Conservation (phyloP, 768 basidiomycete genomes). For the Lentinula boryana region DNA sequence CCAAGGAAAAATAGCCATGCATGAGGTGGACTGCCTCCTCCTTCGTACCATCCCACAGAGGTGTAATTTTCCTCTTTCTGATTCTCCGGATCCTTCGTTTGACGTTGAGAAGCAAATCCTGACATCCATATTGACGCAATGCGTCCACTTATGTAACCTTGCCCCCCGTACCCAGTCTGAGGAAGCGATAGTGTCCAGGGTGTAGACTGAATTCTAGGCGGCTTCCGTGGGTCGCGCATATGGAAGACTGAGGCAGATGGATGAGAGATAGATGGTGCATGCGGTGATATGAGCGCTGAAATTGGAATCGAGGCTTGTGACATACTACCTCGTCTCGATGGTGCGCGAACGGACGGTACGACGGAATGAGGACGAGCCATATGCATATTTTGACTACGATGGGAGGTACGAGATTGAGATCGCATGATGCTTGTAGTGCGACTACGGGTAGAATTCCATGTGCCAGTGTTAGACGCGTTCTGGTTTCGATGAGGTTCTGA, state of each 20-base stretch:
- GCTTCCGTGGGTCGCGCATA: conserved; percentile 76
- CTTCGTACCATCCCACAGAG: conserved; percentile 10
- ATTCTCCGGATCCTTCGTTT: conserved; percentile 22
- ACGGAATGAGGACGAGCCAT: conserved; percentile 20
- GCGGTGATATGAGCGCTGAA: conserved; percentile 71
- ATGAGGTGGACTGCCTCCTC: conserved; percentile 30
- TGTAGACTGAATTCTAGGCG: conserved; percentile 51
- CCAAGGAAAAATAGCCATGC: conserved; percentile 54
- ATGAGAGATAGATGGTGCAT: conserved; percentile 62
- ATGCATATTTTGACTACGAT: conserved; percentile 11
- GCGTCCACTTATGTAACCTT: background rate
- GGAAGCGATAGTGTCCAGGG: conserved; percentile 56
- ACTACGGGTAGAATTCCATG: conserved; percentile 37
- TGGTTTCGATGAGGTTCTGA: conserved; percentile 22
- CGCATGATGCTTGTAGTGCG: conserved; percentile 17
- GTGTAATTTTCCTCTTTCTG: conserved; percentile 7
- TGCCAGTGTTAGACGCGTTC: conserved; percentile 38
- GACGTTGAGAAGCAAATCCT: background rate
- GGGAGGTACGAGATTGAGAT: conserved; percentile 29
- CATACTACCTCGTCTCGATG: conserved; percentile 44
- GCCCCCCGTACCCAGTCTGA: conserved; percentile 13
- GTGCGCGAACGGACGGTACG: conserved; percentile 20
- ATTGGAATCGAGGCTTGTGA: conserved; percentile 76
- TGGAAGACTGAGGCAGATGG: conserved; percentile 53
- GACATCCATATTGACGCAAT: background rate